These are phyloP conservation scores for Pinus albicaulis DNA, from an alignment of 75 land plant genomes.

Conservation along the genomic window DNA sequence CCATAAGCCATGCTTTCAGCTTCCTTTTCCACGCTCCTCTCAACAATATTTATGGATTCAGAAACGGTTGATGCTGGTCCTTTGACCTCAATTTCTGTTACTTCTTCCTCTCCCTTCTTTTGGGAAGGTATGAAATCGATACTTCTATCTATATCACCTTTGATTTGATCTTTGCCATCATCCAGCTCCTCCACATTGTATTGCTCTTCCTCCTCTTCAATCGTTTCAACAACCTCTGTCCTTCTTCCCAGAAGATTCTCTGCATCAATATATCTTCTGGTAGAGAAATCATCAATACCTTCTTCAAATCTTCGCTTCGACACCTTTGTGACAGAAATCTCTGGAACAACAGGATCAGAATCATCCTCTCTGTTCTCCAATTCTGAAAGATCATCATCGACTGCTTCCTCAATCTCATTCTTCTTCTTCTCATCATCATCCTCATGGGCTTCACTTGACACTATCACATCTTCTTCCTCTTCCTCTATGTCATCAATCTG, in stretches of 20 bases:
- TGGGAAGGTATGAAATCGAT: conserved; percentile 2
- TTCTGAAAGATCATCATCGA: neutral
- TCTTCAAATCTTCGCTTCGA: conserved; percentile 8
- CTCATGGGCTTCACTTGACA: conserved; percentile 9
- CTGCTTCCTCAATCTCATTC: conserved; percentile 9
- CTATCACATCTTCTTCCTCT: conserved; percentile 16
- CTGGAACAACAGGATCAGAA: neutral
- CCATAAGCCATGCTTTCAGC: neutral
- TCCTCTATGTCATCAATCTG: conserved; percentile 42
- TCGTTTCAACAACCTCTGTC: conserved; percentile 12
- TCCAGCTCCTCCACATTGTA: neutral
- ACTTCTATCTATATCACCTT: neutral
- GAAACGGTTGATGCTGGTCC: neutral
- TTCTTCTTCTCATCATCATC: conserved; percentile 29
- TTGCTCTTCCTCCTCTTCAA: conserved; percentile 11
- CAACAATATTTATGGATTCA: neutral
- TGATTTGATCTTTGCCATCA: neutral
- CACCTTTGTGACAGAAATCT: conserved; percentile 5
- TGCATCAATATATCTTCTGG: conserved; percentile 4
- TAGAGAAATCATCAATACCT: conserved; percentile 9
- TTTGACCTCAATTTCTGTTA: neutral
- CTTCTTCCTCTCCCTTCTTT: neutral
- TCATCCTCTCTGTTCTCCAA: neutral
- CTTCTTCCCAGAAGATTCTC: conserved; percentile 9
- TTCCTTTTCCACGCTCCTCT: conserved; percentile 4